Base-by-base conservation (phyloP, 2,329 filamentous ascomycete genomes). In the Talaromyces sp. region DNA sequence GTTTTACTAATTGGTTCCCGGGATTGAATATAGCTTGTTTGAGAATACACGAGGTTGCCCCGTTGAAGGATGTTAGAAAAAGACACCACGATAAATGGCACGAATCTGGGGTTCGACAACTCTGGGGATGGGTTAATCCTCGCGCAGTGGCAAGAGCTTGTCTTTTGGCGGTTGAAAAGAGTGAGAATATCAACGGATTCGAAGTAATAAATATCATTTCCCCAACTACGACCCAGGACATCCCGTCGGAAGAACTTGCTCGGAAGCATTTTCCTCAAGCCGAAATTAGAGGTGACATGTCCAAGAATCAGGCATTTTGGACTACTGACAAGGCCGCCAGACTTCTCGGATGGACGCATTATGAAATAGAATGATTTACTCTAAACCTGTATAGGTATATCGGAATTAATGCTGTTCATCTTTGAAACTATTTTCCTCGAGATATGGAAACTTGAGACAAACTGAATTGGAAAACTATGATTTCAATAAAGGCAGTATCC, bases 121-220 rank as follows among this genome's bases (percentile, higher is more conserved):
- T 78, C 2, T 78, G 75, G 75, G 74, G 74, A 7, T 78, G 76
- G 76, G 76, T 78, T 17, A 70, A 69, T 47, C 75, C 76, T 0
- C 63, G 69, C 15, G 77, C 76, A 2, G 75, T 73, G 1, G 77
- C 77, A 1, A 68, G 76, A 22, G 77, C 77, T 15, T 79, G 76
- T 66, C 66, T 79, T 29, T 63, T 75, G 27, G 68, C 72, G 7
- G 71, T 79, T 4, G 75, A 77, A 59, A 72, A 73, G 59, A 69
- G 66, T 6, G 70, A 77, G 25, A 72, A 72, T 11, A 72, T 73
- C 25, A 70, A 75, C 25, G 77, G 76, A 11, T 73, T 68, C 31
- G 70, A 78, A 67, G 66, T 78, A 1, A 76, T 79, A 64, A 77
- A 79, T 65, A 72, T 78, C 31, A 67, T 74, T 25, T 75, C 76